A percentile compares a stretch with the other conserved stretches of the same genome.
phyloP scores from a whole-genome alignment of 495 filamentous ascomycete genomes.

The Aspergillus egyptiacus region DNA sequence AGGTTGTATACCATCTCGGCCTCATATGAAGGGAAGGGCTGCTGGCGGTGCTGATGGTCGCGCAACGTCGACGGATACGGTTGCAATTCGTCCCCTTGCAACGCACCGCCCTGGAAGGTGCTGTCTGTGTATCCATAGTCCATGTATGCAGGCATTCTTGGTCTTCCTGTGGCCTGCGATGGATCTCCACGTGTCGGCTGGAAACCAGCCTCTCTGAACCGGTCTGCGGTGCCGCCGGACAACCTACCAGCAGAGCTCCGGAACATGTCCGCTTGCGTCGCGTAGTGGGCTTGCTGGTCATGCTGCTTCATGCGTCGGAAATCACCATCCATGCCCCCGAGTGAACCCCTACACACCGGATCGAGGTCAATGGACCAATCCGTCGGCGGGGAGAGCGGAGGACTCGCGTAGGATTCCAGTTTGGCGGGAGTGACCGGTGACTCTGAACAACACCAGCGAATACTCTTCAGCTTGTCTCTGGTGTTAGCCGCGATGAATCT shows the following conservation, averaged over 20 bases:
- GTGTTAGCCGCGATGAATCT: not conserved
- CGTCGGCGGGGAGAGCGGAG: slow-evolving; percentile 54
- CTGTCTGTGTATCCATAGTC: slow-evolving; percentile 43
- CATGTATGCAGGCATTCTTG: slow-evolving; percentile 30
- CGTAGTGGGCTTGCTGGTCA: slow-evolving; percentile 47
- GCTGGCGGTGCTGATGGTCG: slow-evolving; percentile 29
- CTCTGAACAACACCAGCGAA: not conserved
- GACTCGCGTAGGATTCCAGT: slow-evolving; percentile 55
- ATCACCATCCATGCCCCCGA: slow-evolving; percentile 67
- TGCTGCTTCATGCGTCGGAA: slow-evolving; percentile 60
- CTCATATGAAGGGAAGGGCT: slow-evolving; percentile 48
- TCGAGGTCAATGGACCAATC: slow-evolving; percentile 45
- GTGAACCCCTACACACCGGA: slow-evolving; percentile 37
- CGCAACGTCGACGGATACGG: slow-evolving; percentile 40
- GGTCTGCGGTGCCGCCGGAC: slow-evolving; percentile 25
- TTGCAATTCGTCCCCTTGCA: slow-evolving; percentile 41
- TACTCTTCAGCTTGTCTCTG: not conserved
- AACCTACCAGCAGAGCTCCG: slow-evolving; percentile 19
- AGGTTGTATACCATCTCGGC: slow-evolving; percentile 77
- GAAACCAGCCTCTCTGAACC: slow-evolving; percentile 32
- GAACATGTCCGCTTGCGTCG: slow-evolving; percentile 21
- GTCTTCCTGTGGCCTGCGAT: slow-evolving; percentile 31
- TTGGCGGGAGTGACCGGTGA: slow-evolving; percentile 30
- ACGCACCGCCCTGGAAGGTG: slow-evolving; percentile 33
- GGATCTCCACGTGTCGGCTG: slow-evolving; percentile 34